Conservation (phyloP, 345 rosid genomes). For the Eucalyptus tenuipes region DNA sequence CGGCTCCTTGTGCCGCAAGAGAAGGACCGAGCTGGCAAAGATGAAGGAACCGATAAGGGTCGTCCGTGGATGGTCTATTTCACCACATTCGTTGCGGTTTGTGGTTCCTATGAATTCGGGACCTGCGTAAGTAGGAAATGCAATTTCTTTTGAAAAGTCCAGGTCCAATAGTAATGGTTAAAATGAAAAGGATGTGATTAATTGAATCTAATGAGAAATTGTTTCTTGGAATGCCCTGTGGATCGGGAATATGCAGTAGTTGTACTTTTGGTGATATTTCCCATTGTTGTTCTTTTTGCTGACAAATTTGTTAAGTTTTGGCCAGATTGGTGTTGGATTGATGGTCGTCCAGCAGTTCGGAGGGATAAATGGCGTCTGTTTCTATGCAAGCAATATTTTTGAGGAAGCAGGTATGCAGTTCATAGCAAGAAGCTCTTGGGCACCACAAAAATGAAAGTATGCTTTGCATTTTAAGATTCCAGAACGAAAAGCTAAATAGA, state of each 20-base stretch:
- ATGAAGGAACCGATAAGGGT: background rate
- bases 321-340: constrained; percentile 83
- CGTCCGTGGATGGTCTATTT: constrained; percentile 64
- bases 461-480: background rate
- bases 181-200: background rate
- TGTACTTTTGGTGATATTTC: background rate
- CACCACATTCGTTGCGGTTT: constrained; percentile 69
- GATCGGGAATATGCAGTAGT: background rate
- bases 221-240: background rate
- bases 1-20: constrained; percentile 2
- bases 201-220: background rate
- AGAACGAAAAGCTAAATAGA: rapidly evolving
- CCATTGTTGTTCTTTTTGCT: background rate
- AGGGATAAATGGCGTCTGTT: constrained; percentile 84
- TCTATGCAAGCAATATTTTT: constrained; percentile 59
- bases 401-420: constrained; percentile 58
- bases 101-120: constrained; percentile 79
- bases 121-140: constrained; percentile 6
- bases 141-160: background rate
- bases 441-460: background rate
- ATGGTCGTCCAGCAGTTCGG: constrained; percentile 91
- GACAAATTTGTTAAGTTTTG: background rate
- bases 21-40: constrained; percentile 8
- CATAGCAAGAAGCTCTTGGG: background rate
- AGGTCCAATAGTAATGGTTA: background rate